Evolutionary conservation across 2,329 filamentous ascomycete species (phyloP), one percentile per base, ranked within the genome.

Genomic region (Colletotrichum destructivum): DNA sequence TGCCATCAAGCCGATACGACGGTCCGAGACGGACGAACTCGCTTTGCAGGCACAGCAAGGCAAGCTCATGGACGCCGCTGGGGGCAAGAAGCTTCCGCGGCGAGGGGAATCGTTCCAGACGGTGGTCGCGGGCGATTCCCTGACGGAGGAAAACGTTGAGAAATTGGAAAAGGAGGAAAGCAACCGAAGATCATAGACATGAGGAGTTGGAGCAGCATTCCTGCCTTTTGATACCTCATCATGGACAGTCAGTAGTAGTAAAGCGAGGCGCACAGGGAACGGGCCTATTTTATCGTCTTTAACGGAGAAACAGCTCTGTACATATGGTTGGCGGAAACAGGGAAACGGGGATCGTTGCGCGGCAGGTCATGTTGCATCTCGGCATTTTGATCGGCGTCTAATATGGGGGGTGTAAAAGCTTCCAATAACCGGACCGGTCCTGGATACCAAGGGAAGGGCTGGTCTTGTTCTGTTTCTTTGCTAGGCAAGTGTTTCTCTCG

Each of bases 61-160:
- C 49, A 87, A 86, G 75, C 76, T 87, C 55, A 83, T 87, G 62
- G 85, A 83, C 56, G 84, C 85, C 2, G 85, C 84, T 0, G 84
- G 84, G 5, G 81, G 81, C 4, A 75, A 69, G 7, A 78, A 80
- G 31, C 74, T 79, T 7, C 77, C 74, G 35, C 78, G 79, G 55
- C 75, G 80, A n/a, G 77, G 76, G 18, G 80, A 77, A 40, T 81
- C 80, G 9, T 81, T 81, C 38, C 78, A 83, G 12, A 82, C 81
- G 49, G 71, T 76, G 35, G 76, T 80, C 13, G 68, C 75, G 9
- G 83, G 83, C 3, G 85, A 88, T 66, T 83, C 83, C 6, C 75
- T 89, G 72, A 89, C 88, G 1, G 84, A 88, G 73, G 87, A 87
- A 75, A 89, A 89, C 74, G 79, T 89, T 57, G 86, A 84, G 46